A percentile compares a stretch with the other conserved stretches of the same genome.
phyloP scores from a whole-genome alignment of 1,284 basidiomycete genomes.

The Irpex lacteus region DNA sequence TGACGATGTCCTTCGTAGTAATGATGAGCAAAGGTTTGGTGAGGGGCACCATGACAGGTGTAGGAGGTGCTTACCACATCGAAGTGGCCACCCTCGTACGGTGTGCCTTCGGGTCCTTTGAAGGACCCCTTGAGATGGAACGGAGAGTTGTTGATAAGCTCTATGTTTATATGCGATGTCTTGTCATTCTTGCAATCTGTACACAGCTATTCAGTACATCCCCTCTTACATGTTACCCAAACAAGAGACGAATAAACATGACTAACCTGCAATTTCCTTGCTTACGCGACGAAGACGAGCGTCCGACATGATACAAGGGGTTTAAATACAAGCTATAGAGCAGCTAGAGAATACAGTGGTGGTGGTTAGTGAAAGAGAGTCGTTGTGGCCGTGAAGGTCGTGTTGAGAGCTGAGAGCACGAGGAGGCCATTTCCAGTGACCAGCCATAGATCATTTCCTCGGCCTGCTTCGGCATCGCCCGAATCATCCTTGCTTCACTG shows the following conservation, averaged over 20 bases:
- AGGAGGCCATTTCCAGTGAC: background rate
- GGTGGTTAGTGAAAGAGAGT: background rate
- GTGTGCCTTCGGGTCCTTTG: constrained; percentile 90
- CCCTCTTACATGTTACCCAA: background rate
- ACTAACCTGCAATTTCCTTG: constrained; percentile 85
- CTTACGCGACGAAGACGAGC: constrained; percentile 87
- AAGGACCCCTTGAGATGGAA: constrained; percentile 90
- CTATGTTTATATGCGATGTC: constrained; percentile 80
- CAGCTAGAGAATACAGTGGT: constrained; percentile 3
- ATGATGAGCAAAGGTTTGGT: background rate
- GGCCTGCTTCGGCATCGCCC: constrained; percentile 1
- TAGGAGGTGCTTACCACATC: constrained; percentile 72
- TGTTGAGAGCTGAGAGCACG: background rate
- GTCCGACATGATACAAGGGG: constrained; percentile 51
- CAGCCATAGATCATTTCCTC: background rate
- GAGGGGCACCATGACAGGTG: background rate
- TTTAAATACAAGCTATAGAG: background rate
- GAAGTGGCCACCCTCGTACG: constrained; percentile 92
- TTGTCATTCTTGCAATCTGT: constrained; percentile 95
- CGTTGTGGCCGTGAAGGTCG: constrained; percentile 5
- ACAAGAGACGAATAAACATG: background rate
- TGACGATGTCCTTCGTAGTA: constrained; percentile 81
- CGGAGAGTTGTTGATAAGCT: constrained; percentile 83
- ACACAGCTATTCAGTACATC: background rate
- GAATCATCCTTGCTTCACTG: background rate